These are phyloP conservation scores for Strombidium stylifer DNA, from an alignment of 73 alveolate genomes.

Conservation along the genomic window DNA sequence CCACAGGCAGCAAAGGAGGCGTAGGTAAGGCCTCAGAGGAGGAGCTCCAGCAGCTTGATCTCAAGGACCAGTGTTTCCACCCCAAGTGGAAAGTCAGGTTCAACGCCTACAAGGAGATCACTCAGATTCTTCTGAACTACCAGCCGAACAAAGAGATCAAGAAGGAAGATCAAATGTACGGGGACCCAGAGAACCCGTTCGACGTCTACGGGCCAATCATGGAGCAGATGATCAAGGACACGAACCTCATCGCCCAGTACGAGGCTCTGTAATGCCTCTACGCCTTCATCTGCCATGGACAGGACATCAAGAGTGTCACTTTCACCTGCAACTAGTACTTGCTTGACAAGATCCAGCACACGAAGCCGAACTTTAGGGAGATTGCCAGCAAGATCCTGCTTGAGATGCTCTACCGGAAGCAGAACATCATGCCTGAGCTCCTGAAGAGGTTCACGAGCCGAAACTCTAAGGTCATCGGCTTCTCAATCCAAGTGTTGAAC, in stretches of 20 bases:
- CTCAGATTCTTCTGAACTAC: conserved; percentile 6
- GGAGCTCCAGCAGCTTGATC: too few relatives aligned
- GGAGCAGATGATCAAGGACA: conserved; percentile 39
- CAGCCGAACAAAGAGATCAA: conserved; percentile 4
- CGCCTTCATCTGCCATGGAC: conserved; percentile 17
- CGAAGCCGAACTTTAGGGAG: conserved; percentile 36
- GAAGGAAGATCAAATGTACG: conserved; percentile 5
- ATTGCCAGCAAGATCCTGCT: conserved; percentile 20
- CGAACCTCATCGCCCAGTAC: conserved; percentile 46
- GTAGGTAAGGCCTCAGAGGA: too few relatives aligned
- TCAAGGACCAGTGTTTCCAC: conserved; percentile 35
- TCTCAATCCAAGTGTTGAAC: conserved; percentile 2
- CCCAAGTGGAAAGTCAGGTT: conserved; percentile 49
- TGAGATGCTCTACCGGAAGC: conserved; percentile 14
- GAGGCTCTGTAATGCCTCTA: conserved; percentile 38
- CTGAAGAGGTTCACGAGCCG: conserved; percentile 31
- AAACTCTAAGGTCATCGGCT: conserved; percentile 27
- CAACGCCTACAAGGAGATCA: conserved; percentile 51
- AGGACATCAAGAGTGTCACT: conserved; percentile 22
- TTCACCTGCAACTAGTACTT: conserved; percentile 4
- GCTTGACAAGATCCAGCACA: conserved; percentile 43
- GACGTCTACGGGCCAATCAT: conserved; percentile 19
- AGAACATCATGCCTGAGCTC: conserved; percentile 27
- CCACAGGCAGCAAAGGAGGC: too few relatives aligned
- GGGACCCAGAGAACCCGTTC: conserved; percentile 23